Percentiles rank a stretch among this genome's conserved stretches.
phyloP scores from a whole-genome alignment of 2,329 filamentous ascomycete genomes.

The Curvularia hawaiiensis region DNA sequence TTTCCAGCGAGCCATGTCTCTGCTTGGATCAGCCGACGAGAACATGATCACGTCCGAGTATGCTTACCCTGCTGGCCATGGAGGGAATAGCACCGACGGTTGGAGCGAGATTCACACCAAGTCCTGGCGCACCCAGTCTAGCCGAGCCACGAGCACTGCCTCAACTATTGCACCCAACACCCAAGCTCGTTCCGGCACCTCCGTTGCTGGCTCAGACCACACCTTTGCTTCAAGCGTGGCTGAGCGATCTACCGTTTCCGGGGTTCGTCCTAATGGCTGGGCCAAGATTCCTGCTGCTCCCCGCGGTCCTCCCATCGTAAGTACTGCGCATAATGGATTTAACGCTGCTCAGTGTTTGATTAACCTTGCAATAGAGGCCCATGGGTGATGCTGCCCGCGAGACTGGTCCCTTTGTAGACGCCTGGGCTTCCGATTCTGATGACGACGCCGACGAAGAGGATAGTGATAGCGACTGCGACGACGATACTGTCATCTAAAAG shows the following conservation, averaged over 20 bases:
- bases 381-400: constrained; percentile 14
- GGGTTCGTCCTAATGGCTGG: constrained; percentile 23
- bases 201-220: constrained; percentile 20
- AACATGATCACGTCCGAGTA: constrained; percentile 32
- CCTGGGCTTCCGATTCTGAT: constrained; percentile 17
- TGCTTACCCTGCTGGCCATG: constrained; percentile 6
- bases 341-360: neutral
- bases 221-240: constrained; percentile 33
- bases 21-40: constrained; percentile 14
- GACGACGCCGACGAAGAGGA: constrained; percentile 41
- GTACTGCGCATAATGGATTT: constrained; percentile 2
- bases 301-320: constrained; percentile 21
- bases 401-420: constrained; percentile 2
- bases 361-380: constrained; percentile 18
- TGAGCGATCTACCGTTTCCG: constrained; percentile 28
- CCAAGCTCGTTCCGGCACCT: constrained; percentile 23
- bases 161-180: constrained; percentile 27
- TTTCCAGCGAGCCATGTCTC: constrained; percentile 24
- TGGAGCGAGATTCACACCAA: constrained; percentile 22
- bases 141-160: constrained; percentile 9
- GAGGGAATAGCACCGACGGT: constrained; percentile 9
- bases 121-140: constrained; percentile 35
- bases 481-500: constrained; percentile 39
- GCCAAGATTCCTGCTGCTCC: constrained; percentile 38
- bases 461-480: constrained; percentile 43